Percentiles rank a stretch among this genome's conserved stretches.
Evolutionary conservation across 306 rosid species (phyloP).

Genomic region (Casuarina glauca): DNA sequence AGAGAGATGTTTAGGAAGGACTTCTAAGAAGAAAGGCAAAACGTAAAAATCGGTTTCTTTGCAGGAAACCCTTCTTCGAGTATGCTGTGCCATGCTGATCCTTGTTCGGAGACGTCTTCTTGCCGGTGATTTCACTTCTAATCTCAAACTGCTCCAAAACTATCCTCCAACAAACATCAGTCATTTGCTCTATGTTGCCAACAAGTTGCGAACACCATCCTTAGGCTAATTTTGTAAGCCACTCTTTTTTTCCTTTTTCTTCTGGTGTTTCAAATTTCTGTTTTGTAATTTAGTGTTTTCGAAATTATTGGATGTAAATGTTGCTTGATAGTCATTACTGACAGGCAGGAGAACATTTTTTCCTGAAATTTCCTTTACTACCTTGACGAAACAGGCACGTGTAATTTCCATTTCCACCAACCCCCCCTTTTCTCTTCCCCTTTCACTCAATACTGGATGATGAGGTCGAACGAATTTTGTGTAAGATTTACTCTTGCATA

Average conservation of each 20-base stretch:
- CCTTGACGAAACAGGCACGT: not conserved
- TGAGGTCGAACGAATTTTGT: not conserved
- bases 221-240: conserved; percentile 34
- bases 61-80: conserved; percentile 90
- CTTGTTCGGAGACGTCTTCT: conserved; percentile 86
- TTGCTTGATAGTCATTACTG: conserved; percentile 30
- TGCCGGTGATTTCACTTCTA: conserved; percentile 97
- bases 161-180: conserved; percentile 92
- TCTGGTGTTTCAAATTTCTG: conserved; percentile 11
- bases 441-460: not conserved
- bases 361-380: conserved; percentile 3
- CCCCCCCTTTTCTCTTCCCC: not conserved
- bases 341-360: not conserved
- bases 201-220: conserved; percentile 83
- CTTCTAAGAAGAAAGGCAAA: conserved; percentile 12
- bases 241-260: conserved; percentile 19
- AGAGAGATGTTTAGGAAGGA: not conserved
- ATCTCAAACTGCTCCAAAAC: conserved; percentile 88
- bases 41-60: conserved; percentile 22
- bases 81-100: conserved; percentile 96
- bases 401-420: not conserved
- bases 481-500: not conserved
- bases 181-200: conserved; percentile 95
- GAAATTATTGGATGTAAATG: conserved; percentile 54
- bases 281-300: conserved; percentile 35